A percentile compares a stretch with the other conserved stretches of the same genome.
Evolutionary conservation across 768 basidiomycete genomes (phyloP).

Genomic region (Auricularia heimuer): DNA sequence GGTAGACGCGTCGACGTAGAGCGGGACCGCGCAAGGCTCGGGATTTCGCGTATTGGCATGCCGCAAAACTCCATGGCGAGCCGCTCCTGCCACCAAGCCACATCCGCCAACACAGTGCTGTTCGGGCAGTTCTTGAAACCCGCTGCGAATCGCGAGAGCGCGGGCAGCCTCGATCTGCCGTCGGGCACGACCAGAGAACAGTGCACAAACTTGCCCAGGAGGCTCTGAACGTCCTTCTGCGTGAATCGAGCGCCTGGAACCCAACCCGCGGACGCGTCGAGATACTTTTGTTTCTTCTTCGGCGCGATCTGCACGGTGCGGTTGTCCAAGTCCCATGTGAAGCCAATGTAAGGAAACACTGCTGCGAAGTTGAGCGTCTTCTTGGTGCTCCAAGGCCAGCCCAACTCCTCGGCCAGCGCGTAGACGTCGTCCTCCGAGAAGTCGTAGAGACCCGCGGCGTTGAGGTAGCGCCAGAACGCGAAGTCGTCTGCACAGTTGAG

Average conservation of each 20-base stretch:
- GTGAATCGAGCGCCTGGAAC: constrained; percentile 3
- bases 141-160: not conserved
- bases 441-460: not conserved
- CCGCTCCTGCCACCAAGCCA: not conserved
- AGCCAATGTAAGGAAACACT: constrained; percentile 28
- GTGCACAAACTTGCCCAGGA: constrained; percentile 9
- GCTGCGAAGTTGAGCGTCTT: constrained; percentile 22
- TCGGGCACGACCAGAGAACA: not conserved
- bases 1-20: constrained; percentile 34
- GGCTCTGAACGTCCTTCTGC: not conserved
- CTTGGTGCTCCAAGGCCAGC: constrained; percentile 27
- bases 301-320: constrained; percentile 24
- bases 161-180: not conserved
- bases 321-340: constrained; percentile 23
- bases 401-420: constrained; percentile 15
- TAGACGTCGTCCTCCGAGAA: constrained; percentile 20
- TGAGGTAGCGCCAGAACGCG: constrained; percentile 12
- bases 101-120: not conserved
- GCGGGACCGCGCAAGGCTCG: constrained; percentile 14
- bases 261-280: constrained; percentile 16
- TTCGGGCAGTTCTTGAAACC: not conserved
- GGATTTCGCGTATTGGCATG: constrained; percentile 12
- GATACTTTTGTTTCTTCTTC: constrained; percentile 23
- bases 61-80: not conserved
- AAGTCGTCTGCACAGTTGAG: constrained; percentile 34